These are phyloP conservation scores for Kwoniella bestiolae DNA, from an alignment of 768 basidiomycete genomes.

Conservation along the genomic window DNA sequence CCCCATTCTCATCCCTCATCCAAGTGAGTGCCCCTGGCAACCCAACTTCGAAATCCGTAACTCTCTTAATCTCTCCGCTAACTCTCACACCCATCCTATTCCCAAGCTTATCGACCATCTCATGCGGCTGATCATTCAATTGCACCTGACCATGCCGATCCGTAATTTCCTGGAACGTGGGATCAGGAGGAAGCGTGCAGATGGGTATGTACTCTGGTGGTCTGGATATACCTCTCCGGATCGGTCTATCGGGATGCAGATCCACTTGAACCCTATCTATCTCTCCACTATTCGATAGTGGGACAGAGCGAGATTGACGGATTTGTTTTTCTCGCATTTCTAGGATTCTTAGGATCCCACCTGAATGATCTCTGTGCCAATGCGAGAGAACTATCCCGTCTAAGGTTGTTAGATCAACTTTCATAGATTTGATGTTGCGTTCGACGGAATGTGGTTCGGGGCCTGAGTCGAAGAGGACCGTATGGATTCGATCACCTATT, in stretches of 20 bases:
- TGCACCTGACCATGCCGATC: slow-evolving; percentile 65
- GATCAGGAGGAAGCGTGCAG: slow-evolving; percentile 69
- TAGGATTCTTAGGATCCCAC: slow-evolving; percentile 63
- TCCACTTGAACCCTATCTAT: slow-evolving; percentile 63
- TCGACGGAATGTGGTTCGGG: slow-evolving; percentile 75
- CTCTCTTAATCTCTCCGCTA: slow-evolving; percentile 78
- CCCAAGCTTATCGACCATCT: slow-evolving; percentile 63
- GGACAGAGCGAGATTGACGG: neutral
- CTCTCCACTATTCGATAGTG: too few species aligned
- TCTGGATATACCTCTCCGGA: slow-evolving; percentile 73
- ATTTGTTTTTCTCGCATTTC: slow-evolving; percentile 15
- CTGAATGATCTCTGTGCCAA: slow-evolving; percentile 79
- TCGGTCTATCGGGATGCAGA: slow-evolving; percentile 75
- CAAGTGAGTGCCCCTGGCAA: slow-evolving; percentile 72
- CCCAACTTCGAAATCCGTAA: slow-evolving; percentile 71
- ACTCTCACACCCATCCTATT: slow-evolving; percentile 64
- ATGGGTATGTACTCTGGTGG: slow-evolving; percentile 67
- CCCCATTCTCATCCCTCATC: slow-evolving; percentile 55
- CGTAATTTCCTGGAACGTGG: slow-evolving; percentile 70
- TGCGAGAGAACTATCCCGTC: slow-evolving; percentile 70
- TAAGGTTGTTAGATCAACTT: slow-evolving; percentile 64
- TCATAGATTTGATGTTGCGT: slow-evolving; percentile 71
- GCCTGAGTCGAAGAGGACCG: slow-evolving; percentile 81
- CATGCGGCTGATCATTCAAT: slow-evolving; percentile 67
- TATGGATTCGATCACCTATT: slow-evolving; percentile 60